Evolutionary conservation across 2,329 filamentous ascomycete species (phyloP).

Genomic region (Aschersonia sp.): DNA sequence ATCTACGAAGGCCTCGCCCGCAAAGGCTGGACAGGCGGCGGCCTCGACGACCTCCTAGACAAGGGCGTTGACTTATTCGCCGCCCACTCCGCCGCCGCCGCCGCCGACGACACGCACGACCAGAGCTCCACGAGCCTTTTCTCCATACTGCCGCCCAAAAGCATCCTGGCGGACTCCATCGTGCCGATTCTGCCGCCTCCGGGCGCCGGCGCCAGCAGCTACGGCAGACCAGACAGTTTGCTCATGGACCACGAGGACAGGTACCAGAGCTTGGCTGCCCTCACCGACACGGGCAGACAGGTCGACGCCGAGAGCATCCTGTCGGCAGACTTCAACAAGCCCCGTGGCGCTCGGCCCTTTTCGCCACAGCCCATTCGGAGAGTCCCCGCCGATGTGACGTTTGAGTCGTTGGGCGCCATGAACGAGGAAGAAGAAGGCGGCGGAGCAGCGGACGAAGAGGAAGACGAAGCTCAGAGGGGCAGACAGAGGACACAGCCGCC

Average conservation of each 20-base stretch:
- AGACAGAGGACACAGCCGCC: background rate
- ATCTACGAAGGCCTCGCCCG: slow-evolving; percentile 53
- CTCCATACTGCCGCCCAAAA: slow-evolving; percentile 49
- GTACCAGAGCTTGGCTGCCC: slow-evolving; percentile 43
- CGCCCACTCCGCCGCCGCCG: slow-evolving; percentile 5
- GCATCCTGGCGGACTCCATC: slow-evolving; percentile 40
- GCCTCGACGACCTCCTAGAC: slow-evolving; percentile 51
- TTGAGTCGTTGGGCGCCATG: slow-evolving; percentile 20
- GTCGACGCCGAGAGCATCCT: slow-evolving; percentile 30
- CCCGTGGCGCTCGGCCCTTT: slow-evolving; percentile 42
- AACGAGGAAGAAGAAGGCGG: slow-evolving; percentile 4
- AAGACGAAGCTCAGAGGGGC: slow-evolving; percentile 6
- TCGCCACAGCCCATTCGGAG: slow-evolving; percentile 39
- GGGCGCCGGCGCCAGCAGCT: slow-evolving; percentile 18
- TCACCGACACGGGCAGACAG: slow-evolving; percentile 16
- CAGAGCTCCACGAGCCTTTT: slow-evolving; percentile 36
- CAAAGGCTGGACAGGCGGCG: slow-evolving; percentile 55
- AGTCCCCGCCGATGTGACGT: slow-evolving; percentile 24
- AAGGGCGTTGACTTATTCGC: slow-evolving; percentile 49
- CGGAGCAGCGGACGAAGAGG: slow-evolving; percentile 4
- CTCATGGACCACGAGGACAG: slow-evolving; percentile 30
- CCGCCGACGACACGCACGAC: slow-evolving; percentile 16
- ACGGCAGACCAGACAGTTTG: slow-evolving; percentile 39
- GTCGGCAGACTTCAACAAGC: slow-evolving; percentile 36
- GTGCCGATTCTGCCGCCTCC: slow-evolving; percentile 10